Evolutionary conservation across 257 asterid species (phyloP), one percentile per base, ranked within the genome.

Genomic region (Thymus mandschuricus): DNA sequence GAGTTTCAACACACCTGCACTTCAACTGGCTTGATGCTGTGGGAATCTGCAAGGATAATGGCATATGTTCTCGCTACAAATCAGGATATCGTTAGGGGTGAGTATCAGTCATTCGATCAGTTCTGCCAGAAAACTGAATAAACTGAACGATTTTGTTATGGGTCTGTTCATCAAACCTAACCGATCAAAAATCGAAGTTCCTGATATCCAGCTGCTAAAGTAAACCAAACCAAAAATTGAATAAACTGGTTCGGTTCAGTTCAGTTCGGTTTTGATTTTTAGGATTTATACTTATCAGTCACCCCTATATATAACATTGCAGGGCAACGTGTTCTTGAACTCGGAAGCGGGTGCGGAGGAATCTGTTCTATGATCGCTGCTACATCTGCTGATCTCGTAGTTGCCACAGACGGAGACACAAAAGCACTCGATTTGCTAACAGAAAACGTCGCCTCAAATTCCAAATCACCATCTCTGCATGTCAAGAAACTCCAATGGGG

Each of bases 31-130:
- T 78, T 92, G 76, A 95, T 95, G 96, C 85, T 95, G 45, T 95
- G 99, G 99, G 99, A 92, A 81, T 89, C 98, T 54, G 96, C 99
- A 34, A 78, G 84, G 71, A 68, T 95, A 60, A 95, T 95, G 98
- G 96, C 97, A 43, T 82, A 88, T 1, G 60, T 91, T 58, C 89
- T 95, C 3, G 92, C 98, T 12, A 77, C 90, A 69, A 88, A 92
- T 71, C 89, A 43, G 8, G 60, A 70, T 8, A 87, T 91, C 27
- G 85, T 87, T 64, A 52, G 58, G 30, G 58, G 58, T 52, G 58
- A 52, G 58, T 52, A 21, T n/a, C n/a, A n/a, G n/a, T n/a, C n/a
- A n/a, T 49, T 12, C 28, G 3, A 28, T 49, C 8, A 28, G 29
- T n/a, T 49, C n/a, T n/a, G 28, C 55, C 55, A 49, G 55, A 49